A percentile compares a stretch with the other conserved stretches of the same genome.
Conservation (phyloP, 1,284 basidiomycete genomes). For the Microbotryum silenes-acaulis region DNA sequence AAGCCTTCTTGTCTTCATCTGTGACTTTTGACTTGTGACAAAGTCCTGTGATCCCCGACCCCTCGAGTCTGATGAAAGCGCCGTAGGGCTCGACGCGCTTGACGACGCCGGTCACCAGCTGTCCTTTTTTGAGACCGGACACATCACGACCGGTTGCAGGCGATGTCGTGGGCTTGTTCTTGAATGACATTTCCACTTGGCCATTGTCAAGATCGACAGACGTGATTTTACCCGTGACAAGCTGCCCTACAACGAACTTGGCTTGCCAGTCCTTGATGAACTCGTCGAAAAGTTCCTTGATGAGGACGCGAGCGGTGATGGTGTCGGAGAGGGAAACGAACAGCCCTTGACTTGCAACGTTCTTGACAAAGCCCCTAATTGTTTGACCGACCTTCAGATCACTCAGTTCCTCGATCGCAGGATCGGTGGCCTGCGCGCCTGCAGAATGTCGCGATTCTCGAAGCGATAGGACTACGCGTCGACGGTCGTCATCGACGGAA, state of each 20-base stretch:
- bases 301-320: slow-evolving; percentile 84
- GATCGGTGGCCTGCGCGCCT: slow-evolving; percentile 52
- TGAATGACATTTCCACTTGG: slow-evolving; percentile 81
- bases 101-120: slow-evolving; percentile 41
- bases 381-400: slow-evolving; percentile 61
- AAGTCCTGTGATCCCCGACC: slow-evolving; percentile 73
- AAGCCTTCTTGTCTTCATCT: slow-evolving; percentile 70
- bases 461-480: slow-evolving; percentile 67
- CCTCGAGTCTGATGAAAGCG: slow-evolving; percentile 80
- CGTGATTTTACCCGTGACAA: slow-evolving; percentile 77
- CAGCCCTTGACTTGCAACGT: slow-evolving; percentile 75
- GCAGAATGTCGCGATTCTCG: slow-evolving; percentile 62
- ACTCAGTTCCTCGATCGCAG: slow-evolving; percentile 56
- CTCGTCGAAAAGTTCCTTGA: slow-evolving; percentile 53
- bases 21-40: slow-evolving; percentile 91
- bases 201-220: slow-evolving; percentile 59
- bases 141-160: not conserved
- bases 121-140: slow-evolving; percentile 37
- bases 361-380: slow-evolving; percentile 82
- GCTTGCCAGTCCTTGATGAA: slow-evolving; percentile 93
- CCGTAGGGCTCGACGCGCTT: slow-evolving; percentile 70
- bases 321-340: slow-evolving; percentile 78
- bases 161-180: slow-evolving; percentile 44
- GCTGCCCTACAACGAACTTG: slow-evolving; percentile 68
- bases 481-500: slow-evolving; percentile 20